These are phyloP conservation scores for Geotrichum candidum DNA, from an alignment of 1,139 yeast genomes.

Conservation along the genomic window DNA sequence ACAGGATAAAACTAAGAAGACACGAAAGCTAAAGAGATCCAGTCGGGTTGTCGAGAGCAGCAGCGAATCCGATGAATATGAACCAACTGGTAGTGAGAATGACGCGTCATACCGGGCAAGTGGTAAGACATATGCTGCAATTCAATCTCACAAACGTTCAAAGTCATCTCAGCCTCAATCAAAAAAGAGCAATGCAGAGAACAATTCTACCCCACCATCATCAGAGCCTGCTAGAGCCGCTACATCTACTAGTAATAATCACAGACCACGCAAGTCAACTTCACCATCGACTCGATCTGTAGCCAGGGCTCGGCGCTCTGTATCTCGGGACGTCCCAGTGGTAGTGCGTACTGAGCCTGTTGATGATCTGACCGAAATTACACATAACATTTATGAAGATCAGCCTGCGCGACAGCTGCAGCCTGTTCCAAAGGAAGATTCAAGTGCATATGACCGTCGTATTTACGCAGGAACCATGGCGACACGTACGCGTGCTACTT, in stretches of 20 bases:
- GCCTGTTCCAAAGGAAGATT: neutral
- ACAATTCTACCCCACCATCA: neutral
- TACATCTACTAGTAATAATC: neutral
- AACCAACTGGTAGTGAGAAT: neutral
- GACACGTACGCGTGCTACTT: slow-evolving; percentile 13
- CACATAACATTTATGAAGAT: slow-evolving; percentile 7
- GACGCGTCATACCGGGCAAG: neutral
- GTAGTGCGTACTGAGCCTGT: neutral
- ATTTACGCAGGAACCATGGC: slow-evolving; percentile 14
- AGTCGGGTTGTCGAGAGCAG: neutral
- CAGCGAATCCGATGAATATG: neutral
- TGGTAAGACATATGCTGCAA: neutral
- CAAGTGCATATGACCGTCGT: neutral
- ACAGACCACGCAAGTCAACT: neutral
- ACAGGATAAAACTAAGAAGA: neutral
- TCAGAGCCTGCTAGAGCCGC: neutral
- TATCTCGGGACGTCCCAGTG: neutral
- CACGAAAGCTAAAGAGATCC: neutral
- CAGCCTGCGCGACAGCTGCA: neutral
- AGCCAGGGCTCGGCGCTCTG: neutral
- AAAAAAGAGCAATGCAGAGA: neutral
- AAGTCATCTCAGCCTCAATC: neutral
- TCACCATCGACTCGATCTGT: neutral
- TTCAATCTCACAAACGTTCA: neutral
- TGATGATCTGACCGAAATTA: slow-evolving; percentile 7